Conservation (phyloP, 352 stramenopile genomes). For the Blastocystis sp. region DNA sequence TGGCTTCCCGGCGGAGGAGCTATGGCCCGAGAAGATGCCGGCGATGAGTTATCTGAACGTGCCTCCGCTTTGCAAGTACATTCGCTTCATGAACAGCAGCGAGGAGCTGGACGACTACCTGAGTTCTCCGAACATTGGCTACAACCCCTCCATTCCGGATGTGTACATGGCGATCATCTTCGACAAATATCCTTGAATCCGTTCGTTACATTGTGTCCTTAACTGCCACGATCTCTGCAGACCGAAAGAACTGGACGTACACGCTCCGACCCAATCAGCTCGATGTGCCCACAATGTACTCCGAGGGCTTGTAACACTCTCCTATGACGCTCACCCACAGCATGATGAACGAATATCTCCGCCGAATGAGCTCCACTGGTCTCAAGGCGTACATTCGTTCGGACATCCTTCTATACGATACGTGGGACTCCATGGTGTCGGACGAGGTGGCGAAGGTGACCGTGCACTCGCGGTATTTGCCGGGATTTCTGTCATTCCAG, state of each 20-base stretch:
- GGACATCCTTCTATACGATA: conserved; percentile 32
- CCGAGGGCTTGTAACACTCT: conserved; percentile 36
- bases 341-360: conserved; percentile 71
- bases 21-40: conserved; percentile 67
- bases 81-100: conserved; percentile 50
- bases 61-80: conserved; percentile 67
- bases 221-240: conserved; percentile 6
- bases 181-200: conserved; percentile 50
- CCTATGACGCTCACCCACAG: background rate
- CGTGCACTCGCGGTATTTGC: conserved; percentile 18
- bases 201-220: background rate
- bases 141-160: conserved; percentile 69
- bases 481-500: conserved; percentile 36
- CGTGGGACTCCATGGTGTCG: conserved; percentile 15
- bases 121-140: conserved; percentile 46
- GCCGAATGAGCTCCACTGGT: conserved; percentile 35
- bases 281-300: conserved; percentile 64
- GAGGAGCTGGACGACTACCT: conserved; percentile 62
- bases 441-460: background rate
- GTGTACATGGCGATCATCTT: conserved; percentile 52
- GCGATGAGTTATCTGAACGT: conserved; percentile 58
- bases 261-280: conserved; percentile 56
- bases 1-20: conserved; percentile 48
- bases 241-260: conserved; percentile 67
- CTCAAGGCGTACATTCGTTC: conserved; percentile 13